Evolutionary conservation across 2,329 filamentous ascomycete genomes (phyloP), one percentile per base, ranked within the genome.

Genomic region (Ceratocystis colombiana): DNA sequence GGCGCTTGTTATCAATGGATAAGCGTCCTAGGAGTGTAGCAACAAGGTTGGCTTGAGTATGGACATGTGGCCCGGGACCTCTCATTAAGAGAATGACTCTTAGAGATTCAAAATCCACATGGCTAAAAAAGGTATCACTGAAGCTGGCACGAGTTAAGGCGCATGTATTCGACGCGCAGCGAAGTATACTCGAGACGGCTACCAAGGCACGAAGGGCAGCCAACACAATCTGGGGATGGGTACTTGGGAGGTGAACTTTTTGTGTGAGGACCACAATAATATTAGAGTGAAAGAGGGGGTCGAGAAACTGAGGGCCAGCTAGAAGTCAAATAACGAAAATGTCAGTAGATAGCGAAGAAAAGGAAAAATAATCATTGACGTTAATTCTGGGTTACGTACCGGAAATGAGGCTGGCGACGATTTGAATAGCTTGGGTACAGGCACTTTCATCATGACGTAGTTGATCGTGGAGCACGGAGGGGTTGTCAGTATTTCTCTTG

Each of bases 231-330:
- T 85, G 82, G 2, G 85, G 77, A 25, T 86, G 82, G 68, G 84
- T 85, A 67, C 84, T 81, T 66, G 75, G 77, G 0, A 88, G 85
- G 50, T 87, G 86, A n/a, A 91, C 77, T 68, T 86, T 84, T 70
- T 83, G 78, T 67, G 96, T 78, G 66, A 96, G 80, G n/a, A 83
- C 82, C 6, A 85, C 80, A n/a, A 95, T 77, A 8, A 85, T 80
- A 67, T 81, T 80, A 65, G 86, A 85, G 30, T 86, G 82, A 68
- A 90, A 79, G 33, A 97, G 79, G 17, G 91, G 88, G 5, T 81
- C 77, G 53, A 96, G 82, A 74, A 94, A 96, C 17, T 87, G 79
- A 57, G 90, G 84, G 5, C 93, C 92, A 70, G 88, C 91, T 95
- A 73, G 64, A 71, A 15, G 37, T 20, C 15, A 53, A 62, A 22